phyloP scores from a whole-genome alignment of 129 eudicot species.

The Tanacetum coccineum region DNA sequence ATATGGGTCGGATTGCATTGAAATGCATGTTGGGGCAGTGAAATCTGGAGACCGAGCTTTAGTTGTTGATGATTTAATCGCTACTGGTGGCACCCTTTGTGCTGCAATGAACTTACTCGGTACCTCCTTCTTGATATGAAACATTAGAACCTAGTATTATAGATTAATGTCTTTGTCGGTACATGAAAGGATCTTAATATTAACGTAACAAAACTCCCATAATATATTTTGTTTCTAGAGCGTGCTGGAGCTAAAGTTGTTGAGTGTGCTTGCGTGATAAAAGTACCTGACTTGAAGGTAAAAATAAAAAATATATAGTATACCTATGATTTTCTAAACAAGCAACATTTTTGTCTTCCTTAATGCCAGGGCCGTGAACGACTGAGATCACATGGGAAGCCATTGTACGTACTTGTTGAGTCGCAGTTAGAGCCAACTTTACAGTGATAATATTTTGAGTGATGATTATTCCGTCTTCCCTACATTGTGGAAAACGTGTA shows the following conservation, averaged over 20 bases:
- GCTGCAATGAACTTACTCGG: slow-evolving; percentile 80
- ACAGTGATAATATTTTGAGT: neutral
- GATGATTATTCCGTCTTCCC: slow-evolving; percentile 6
- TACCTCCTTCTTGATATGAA: slow-evolving; percentile 25
- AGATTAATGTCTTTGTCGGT: no score
- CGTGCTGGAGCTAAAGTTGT: slow-evolving; percentile 68
- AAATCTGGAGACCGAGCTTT: slow-evolving; percentile 72
- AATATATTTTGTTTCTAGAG: slow-evolving; percentile 27
- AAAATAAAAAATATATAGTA: neutral
- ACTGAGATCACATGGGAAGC: slow-evolving; percentile 53
- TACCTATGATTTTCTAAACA: neutral
- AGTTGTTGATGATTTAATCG: slow-evolving; percentile 86
- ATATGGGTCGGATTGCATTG: slow-evolving; percentile 86
- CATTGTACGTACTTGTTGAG: slow-evolving; percentile 69
- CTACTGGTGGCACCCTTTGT: slow-evolving; percentile 91
- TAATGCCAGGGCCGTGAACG: slow-evolving; percentile 58
- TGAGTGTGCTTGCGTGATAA: slow-evolving; percentile 64
- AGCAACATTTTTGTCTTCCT: neutral
- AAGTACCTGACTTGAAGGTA: slow-evolving; percentile 70
- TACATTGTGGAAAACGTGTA: slow-evolving; percentile 35
- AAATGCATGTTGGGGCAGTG: slow-evolving; percentile 98
- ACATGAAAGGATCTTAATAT: neutral
- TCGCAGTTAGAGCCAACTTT: slow-evolving; percentile 34
- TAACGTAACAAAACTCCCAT: neutral
- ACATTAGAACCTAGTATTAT: slow-evolving; percentile 2